Percentiles rank a stretch among this genome's conserved stretches.
These are phyloP conservation scores for Aspergillus conjunctus DNA, from an alignment of 495 filamentous ascomycete species.

Conservation along the genomic window DNA sequence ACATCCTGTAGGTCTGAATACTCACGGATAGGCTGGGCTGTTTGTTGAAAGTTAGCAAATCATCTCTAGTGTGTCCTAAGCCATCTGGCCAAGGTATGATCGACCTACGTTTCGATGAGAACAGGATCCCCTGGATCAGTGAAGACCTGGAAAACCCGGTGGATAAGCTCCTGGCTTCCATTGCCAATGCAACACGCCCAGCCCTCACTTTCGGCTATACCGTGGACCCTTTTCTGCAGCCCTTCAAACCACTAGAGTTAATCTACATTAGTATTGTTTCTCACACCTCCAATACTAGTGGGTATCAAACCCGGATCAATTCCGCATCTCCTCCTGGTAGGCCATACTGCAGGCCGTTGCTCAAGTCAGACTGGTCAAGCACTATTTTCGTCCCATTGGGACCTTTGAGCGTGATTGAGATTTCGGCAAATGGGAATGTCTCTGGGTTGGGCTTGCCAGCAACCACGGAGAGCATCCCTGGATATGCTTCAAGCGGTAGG, in stretches of 20 bases:
- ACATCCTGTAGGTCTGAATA: background rate
- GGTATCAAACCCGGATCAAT: slow-evolving; percentile 6
- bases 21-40: slow-evolving; percentile 6
- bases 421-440: slow-evolving; percentile 12
- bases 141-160: slow-evolving; percentile 16
- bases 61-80: too few species aligned
- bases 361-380: background rate
- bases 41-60: background rate
- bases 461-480: slow-evolving; percentile 12
- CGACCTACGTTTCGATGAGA: slow-evolving; percentile 10
- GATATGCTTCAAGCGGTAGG: slow-evolving; percentile 2
- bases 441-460: slow-evolving; percentile 14
- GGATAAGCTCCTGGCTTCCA: slow-evolving; percentile 17
- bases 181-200: slow-evolving; percentile 17
- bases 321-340: slow-evolving; percentile 10
- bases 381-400: background rate
- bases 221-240: slow-evolving; percentile 10
- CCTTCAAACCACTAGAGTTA: slow-evolving; percentile 8
- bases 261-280: background rate
- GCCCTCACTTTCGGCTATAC: slow-evolving; percentile 2
- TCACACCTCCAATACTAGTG: background rate
- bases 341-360: slow-evolving; percentile 8
- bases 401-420: background rate
- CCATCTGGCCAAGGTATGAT: too few species aligned
- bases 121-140: slow-evolving; percentile 10